Evolutionary conservation across 768 basidiomycete genomes (phyloP), one percentile per base, ranked within the genome.

Genomic region (Porpolomopsis calyptriformis): DNA sequence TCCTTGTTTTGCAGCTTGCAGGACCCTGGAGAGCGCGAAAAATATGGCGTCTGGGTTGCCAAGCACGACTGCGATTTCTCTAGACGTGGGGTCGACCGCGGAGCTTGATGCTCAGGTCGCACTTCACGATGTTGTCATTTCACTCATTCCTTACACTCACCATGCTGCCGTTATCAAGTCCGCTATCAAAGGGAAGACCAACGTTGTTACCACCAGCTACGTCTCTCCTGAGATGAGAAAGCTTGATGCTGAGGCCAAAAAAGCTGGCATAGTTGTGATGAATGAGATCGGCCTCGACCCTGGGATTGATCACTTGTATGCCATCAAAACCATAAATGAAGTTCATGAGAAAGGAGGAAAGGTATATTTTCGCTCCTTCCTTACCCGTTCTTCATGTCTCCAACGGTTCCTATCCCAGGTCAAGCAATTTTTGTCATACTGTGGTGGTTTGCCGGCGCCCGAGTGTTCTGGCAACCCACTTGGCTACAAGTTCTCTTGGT

Each of bases 401-500:
- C 27, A 10, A 10, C n/a, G n/a, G n/a, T n/a, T n/a, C n/a, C 25
- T 26, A 23, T 4, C 40, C 4, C 51, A 89, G 86, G 72, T 94
- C 66, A 92, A 87, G 59, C 70, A 85, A 53, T 98, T 98, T 77
- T 67, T 85, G 46, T 92, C 88, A 0, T 96, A 90, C 76, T 98
- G 94, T 53, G 92, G 93, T 59, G 94, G 94, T 48, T 84, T 97
- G 40, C 92, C 93, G 40, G 89, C 92, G 0, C 88, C 91, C 5
- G 83, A 89, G 56, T 84, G 84, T 58, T 78, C 90, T 3, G 80
- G 82, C 58, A 99, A 98, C 70, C 92, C 96, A 2, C 82, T 98
- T 47, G 94, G 94, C 9, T 99, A 97, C 80, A 97, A 97, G 64
- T 97, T 99, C 70, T 96, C 91, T 29, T 98, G 96, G 96, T 94